phyloP scores from a whole-genome alignment of 2,329 filamentous ascomycete genomes.

The Stemphylium beticola region DNA sequence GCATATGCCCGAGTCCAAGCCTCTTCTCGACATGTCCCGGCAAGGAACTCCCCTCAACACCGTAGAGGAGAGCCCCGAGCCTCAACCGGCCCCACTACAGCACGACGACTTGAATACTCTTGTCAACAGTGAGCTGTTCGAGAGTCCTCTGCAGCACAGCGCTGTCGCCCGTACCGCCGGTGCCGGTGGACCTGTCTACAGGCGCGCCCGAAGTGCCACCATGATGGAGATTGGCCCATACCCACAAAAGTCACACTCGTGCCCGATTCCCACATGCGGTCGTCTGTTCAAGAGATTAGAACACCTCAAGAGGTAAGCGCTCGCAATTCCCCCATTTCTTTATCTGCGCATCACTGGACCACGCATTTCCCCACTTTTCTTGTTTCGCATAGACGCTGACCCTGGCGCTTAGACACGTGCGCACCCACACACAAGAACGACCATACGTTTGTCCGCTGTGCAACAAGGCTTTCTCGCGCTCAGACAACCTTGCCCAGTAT shows the following conservation, averaged over 20 bases:
- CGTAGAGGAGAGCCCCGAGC: conserved; percentile 79
- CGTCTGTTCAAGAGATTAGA: conserved; percentile 98
- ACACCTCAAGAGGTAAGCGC: conserved; percentile 94
- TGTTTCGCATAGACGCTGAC: conserved; percentile 57
- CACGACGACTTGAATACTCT: conserved; percentile 69
- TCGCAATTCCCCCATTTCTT: conserved; percentile 40
- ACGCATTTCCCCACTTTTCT: conserved; percentile 20
- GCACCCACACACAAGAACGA: conserved; percentile 98
- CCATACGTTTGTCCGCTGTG: conserved; percentile 97
- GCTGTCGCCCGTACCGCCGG: conserved; percentile 65
- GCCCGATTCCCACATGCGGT: conserved; percentile 97
- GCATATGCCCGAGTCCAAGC: conserved; percentile 75
- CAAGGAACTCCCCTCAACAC: conserved; percentile 89
- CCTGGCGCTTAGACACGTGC: conserved; percentile 79
- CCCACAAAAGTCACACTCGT: conserved; percentile 97
- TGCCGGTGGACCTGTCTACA: conserved; percentile 75
- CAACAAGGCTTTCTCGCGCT: conserved; percentile 98
- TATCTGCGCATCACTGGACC: conserved; percentile 15
- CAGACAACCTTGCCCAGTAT: conserved; percentile 98
- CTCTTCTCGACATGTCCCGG: conserved; percentile 77
- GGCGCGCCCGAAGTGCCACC: conserved; percentile 90
- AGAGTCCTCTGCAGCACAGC: conserved; percentile 60
- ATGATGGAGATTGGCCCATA: conserved; percentile 97
- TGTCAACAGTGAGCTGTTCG: conserved; percentile 47
- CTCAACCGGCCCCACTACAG: conserved; percentile 72